phyloP scores from a whole-genome alignment of 1,284 basidiomycete genomes.

The Cryptococcus amylolentus region DNA sequence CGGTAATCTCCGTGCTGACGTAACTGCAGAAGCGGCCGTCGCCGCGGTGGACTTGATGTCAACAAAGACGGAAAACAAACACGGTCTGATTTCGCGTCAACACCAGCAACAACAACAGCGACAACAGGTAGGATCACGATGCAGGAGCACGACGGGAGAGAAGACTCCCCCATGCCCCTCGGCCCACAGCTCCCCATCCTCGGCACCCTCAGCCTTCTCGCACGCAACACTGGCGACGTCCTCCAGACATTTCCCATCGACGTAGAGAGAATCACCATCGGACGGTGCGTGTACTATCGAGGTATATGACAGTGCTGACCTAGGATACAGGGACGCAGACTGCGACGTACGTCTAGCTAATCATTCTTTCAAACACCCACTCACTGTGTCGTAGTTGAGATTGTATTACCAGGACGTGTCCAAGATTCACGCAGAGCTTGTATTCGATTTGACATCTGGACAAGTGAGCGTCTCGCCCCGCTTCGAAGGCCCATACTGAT shows the following conservation, averaged over 20 bases:
- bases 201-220: constrained; percentile 33
- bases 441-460: constrained; percentile 37
- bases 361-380: constrained; percentile 3
- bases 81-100: no score
- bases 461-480: constrained; percentile 24
- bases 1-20: no score
- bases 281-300: constrained; percentile 23
- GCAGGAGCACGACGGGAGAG: constrained; percentile 4
- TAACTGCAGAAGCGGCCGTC: no score
- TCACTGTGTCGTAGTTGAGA: constrained; percentile 28
- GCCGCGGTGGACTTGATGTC: no score
- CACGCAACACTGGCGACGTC: constrained; percentile 29
- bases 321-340: constrained; percentile 28
- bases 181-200: constrained; percentile 7
- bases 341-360: constrained; percentile 32
- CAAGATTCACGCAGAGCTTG: constrained; percentile 43
- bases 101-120: no score
- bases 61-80: no score
- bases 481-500: neutral
- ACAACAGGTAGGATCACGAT: neutral
- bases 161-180: constrained; percentile 17
- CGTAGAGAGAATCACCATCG: constrained; percentile 36
- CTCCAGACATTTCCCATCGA: constrained; percentile 36
- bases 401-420: constrained; percentile 47
- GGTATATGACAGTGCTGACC: neutral